Evolutionary conservation across 257 asterid genomes (phyloP), one percentile per base, ranked within the genome.

Genomic region (Solanum sitiens): DNA sequence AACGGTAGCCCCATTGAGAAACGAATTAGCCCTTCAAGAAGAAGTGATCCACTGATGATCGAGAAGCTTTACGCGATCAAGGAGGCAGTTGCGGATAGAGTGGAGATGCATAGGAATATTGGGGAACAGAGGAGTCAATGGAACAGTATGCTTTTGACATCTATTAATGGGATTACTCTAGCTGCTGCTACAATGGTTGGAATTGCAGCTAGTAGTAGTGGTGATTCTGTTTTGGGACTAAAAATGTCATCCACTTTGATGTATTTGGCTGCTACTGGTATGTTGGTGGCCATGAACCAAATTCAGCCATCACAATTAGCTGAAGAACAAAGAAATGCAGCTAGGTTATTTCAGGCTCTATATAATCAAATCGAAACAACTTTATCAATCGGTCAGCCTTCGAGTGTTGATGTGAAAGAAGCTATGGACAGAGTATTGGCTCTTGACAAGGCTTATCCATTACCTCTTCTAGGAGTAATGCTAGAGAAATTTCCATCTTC

Each of bases 281-380:
- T 92, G 87, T 30, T 92, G 56, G 53, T 45, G 18, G 42, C 88
- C 11, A 85, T 91, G 59, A 92, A 91, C 71, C 91, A 95, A 63
- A 92, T 95, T 63, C 98, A 96, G 86, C 97, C 98, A 1, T 94
- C 96, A 18, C 98, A 96, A 83, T 92, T 96, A 0, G 97, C 93
- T 1, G 98, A 96, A 74, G 99, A 96, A 50, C 99, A 96, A 32
- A 70, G 98, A 70, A 96, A 93, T 65, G 98, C 97, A 0, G 47
- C 84, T 2, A 92, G 98, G 88, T 86, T 94, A 25, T 94, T 96
- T 89, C 88, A 91, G 82, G 95, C 93, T 83, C 92, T 95, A 7
- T 89, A 89, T 6, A 91, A 84, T 33, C 94, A 93, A 53, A 91
- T 96, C 11, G 83, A 89, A 88, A 92, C 94, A 10, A 86, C 86